Evolutionary conservation across 2,329 filamentous ascomycete species (phyloP).

Genomic region (Rutstroemia sydowiana): DNA sequence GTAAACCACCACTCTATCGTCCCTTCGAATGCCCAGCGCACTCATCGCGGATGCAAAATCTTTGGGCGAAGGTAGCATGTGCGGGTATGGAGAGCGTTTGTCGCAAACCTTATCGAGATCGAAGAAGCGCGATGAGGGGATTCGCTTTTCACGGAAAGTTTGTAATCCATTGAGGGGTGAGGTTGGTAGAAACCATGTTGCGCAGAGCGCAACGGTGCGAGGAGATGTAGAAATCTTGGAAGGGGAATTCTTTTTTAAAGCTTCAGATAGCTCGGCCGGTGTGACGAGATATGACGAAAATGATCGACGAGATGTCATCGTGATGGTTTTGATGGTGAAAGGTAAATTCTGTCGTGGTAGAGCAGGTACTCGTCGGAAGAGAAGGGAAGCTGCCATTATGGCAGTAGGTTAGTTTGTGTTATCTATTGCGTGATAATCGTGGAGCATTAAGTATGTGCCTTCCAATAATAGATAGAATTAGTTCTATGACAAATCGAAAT

Average conservation of each 20-base stretch:
- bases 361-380: constrained; percentile 16
- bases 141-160: constrained; percentile 73
- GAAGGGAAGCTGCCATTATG: constrained; percentile 24
- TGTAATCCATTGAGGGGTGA: constrained; percentile 75
- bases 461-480: neutral
- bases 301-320: neutral
- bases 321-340: constrained; percentile 1
- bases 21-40: constrained; percentile 73
- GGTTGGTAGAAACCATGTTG: constrained; percentile 94
- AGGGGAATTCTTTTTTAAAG: constrained; percentile 73
- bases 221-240: constrained; percentile 75
- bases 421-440: constrained; percentile 4
- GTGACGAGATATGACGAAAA: constrained; percentile 66
- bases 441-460: neutral
- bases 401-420: constrained; percentile 15
- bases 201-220: constrained; percentile 81
- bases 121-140: constrained; percentile 90
- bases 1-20: constrained; percentile 91
- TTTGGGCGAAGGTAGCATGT: constrained; percentile 84
- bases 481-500: too few species aligned
- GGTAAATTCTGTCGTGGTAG: constrained; percentile 9
- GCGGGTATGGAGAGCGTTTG: constrained; percentile 79
- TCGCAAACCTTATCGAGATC: constrained; percentile 91
- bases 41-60: constrained; percentile 85
- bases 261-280: constrained; percentile 72